Base-by-base conservation (phyloP, 352 stramenopile genomes). In the Blastocystis sp. region DNA sequence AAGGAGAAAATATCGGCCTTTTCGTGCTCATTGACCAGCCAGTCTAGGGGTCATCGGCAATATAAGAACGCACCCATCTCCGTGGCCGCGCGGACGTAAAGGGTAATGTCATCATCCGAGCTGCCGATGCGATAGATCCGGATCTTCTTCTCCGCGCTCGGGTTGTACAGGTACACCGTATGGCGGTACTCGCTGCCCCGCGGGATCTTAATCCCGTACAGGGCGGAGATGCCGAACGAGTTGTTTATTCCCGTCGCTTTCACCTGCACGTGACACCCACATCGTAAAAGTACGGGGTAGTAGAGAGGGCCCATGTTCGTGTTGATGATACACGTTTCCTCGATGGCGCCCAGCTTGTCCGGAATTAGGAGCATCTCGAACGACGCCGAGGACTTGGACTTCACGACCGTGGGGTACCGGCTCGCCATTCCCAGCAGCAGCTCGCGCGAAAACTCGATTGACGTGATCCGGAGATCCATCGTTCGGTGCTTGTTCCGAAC, bases 81-180 rank as follows among this genome's bases (percentile, higher is more conserved):
- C 17, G 17, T 84, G 34, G 52, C 17, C 1, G 56, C 74, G 7
- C 28, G 59, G 41, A 84, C 66, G 45, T 56, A 64, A 11, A 69
- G 21, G 11, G 19, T 34, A 48, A 84, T 28, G 23, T 84, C 53
- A 5, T 17, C 11, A 41, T 66, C 53, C 17, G 74, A 84, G 23
- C 21, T 28, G n/a, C 52, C 60, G 11, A 84, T 53, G 19, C 74
- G 53, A 69, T 69, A 62, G 19, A 84, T n/a, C 11, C 56, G 56
- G 45, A 84, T 84, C 34, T 84, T 84, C n/a, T 69, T 67, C 5
- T 62, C 56, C 1, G 34, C 23, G 56, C 38, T 66, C 21, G 74
- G 74, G 60, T 84, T 84, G 52, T 59, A 84, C 23, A 84, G 74
- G 34, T 52, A 34, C 21, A 84, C 74, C n/a, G 74, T 69, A 34